Evolutionary conservation across 1,139 yeast genomes (phyloP).

Genomic region (Arxiozyma slooffiae): DNA sequence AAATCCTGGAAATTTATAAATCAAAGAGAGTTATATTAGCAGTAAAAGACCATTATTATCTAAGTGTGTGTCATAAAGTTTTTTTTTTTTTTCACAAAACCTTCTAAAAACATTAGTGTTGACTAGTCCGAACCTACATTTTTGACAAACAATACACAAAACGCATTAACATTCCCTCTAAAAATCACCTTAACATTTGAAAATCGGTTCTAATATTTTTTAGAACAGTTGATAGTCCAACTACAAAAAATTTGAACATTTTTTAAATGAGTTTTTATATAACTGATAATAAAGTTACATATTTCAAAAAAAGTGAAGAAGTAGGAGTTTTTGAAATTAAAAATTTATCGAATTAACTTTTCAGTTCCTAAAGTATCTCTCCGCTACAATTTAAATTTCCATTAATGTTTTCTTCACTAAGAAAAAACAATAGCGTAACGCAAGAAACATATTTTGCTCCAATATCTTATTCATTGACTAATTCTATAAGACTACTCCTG

Average conservation of each 20-base stretch:
- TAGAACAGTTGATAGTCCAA: background rate
- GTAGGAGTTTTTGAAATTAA: background rate
- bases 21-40: background rate
- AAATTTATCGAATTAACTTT: conserved; percentile 19
- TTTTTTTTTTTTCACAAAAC: background rate
- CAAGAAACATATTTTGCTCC: conserved; percentile 21
- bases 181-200: background rate
- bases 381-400: conserved; percentile 26
- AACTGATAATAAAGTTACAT: background rate
- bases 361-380: conserved; percentile 21
- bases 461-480: conserved; percentile 19
- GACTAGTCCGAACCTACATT: background rate
- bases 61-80: conserved; percentile 2
- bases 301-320: background rate
- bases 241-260: background rate
- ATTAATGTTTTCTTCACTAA: conserved; percentile 18
- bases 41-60: background rate
- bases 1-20: background rate
- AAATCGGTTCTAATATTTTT: background rate
- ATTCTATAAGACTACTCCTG: conserved; percentile 18
- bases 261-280: conserved; percentile 12
- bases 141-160: too few relatives aligned
- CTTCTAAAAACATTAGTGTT: background rate
- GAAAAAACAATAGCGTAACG: conserved; percentile 15
- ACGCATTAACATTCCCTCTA: background rate